Conservation (phyloP, 2,329 filamentous ascomycete species). For the Cylindrodendrum hubeiense region DNA sequence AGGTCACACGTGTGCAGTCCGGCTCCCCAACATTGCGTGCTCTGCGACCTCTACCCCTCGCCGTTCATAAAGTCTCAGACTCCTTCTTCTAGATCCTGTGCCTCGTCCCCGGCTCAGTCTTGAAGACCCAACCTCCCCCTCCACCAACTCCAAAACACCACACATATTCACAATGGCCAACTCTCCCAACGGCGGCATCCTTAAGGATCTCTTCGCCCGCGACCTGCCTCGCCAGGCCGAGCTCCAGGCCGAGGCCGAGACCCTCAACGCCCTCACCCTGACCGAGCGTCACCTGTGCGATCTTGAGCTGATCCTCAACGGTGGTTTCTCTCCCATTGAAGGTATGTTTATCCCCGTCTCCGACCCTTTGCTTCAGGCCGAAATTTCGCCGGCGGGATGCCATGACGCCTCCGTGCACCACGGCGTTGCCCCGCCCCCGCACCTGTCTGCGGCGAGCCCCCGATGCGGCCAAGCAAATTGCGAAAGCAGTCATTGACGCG, state of each 20-base stretch:
- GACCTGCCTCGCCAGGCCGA: conserved; percentile 86
- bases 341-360: conserved; percentile 63
- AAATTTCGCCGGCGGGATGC: conserved; percentile 32
- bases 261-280: conserved; percentile 84
- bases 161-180: conserved; percentile 68
- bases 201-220: conserved; percentile 97
- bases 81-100: conserved; percentile 7
- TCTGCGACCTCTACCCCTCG: conserved; percentile 31
- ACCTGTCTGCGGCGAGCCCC: conserved; percentile 35
- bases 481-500: conserved; percentile 28
- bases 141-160: conserved; percentile 18
- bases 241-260: conserved; percentile 87
- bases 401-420: conserved; percentile 20
- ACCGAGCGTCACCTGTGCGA: conserved; percentile 97
- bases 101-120: conserved; percentile 20
- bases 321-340: conserved; percentile 97
- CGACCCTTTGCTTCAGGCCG: conserved; percentile 15
- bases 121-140: conserved; percentile 15
- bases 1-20: conserved; percentile 30
- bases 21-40: conserved; percentile 50
- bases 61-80: conserved; percentile 24
- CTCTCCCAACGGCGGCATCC: conserved; percentile 87
- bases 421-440: conserved; percentile 40
- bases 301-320: conserved; percentile 96
- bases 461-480: conserved; percentile 16